phyloP scores from a whole-genome alignment of 495 filamentous ascomycete genomes.

The Aspergillus ellipticus region DNA sequence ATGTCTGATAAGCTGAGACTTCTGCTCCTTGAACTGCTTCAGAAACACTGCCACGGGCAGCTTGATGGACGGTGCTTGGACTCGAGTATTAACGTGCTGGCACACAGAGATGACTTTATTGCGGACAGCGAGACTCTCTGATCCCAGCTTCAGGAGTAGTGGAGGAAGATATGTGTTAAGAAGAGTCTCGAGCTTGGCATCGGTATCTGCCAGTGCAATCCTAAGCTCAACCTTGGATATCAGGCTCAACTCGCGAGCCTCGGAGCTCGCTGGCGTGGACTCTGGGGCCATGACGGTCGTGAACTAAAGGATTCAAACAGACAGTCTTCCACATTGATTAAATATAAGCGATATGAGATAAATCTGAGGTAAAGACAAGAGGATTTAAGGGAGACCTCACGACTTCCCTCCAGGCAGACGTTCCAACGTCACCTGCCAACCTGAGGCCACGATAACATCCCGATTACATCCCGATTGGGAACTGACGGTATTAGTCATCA shows the following conservation, averaged over 20 bases:
- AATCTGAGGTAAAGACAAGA: background rate
- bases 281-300: slow-evolving; percentile 36
- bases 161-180: slow-evolving; percentile 77
- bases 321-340: background rate
- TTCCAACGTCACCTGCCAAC: slow-evolving; percentile 14
- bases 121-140: slow-evolving; percentile 73
- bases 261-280: slow-evolving; percentile 42
- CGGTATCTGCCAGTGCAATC: slow-evolving; percentile 81
- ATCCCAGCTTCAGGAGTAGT: slow-evolving; percentile 77
- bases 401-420: slow-evolving; percentile 6
- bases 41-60: slow-evolving; percentile 80
- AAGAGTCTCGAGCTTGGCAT: slow-evolving; percentile 70
- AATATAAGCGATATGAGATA: background rate
- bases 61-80: slow-evolving; percentile 65
- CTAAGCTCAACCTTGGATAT: slow-evolving; percentile 87
- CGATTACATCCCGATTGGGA: background rate
- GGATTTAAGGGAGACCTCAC: background rate
- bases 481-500: slow-evolving; percentile 11
- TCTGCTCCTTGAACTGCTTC: slow-evolving; percentile 83
- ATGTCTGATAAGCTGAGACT: slow-evolving; percentile 69
- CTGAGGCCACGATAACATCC: slow-evolving; percentile 11
- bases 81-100: slow-evolving; percentile 74
- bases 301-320: background rate
- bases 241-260: slow-evolving; percentile 76
- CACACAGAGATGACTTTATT: slow-evolving; percentile 74